Evolutionary conservation across 805 yeast species (phyloP).

Genomic region (Ogataea trehaloabstinens): DNA sequence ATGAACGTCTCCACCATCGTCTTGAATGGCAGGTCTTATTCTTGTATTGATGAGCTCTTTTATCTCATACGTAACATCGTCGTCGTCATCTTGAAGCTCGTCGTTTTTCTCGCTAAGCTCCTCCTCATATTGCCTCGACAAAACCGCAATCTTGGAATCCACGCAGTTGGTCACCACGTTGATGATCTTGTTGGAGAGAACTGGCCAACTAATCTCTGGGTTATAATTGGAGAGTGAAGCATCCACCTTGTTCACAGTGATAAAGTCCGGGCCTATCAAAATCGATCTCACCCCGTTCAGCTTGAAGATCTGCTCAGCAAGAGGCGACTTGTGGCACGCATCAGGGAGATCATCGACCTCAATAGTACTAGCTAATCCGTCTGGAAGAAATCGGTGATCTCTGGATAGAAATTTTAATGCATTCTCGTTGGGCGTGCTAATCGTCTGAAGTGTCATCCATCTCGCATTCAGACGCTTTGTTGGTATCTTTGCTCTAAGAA

Average conservation of each 20-base stretch:
- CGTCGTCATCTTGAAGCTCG: slow-evolving; percentile 53
- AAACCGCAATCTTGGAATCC: slow-evolving; percentile 27
- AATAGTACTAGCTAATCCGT: slow-evolving; percentile 40
- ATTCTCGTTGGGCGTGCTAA: slow-evolving; percentile 72
- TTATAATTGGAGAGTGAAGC: slow-evolving; percentile 27
- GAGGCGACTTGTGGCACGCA: slow-evolving; percentile 57
- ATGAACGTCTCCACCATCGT: slow-evolving; percentile 74
- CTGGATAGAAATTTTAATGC: slow-evolving; percentile 64
- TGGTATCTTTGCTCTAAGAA: neutral
- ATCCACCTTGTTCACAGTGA: slow-evolving; percentile 63
- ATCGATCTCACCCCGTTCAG: slow-evolving; percentile 64
- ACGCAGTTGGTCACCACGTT: slow-evolving; percentile 24
- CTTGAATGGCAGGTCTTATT: slow-evolving; percentile 71
- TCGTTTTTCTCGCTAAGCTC: slow-evolving; percentile 24
- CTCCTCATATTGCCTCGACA: slow-evolving; percentile 21
- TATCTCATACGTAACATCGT: slow-evolving; percentile 63
- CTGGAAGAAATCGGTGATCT: slow-evolving; percentile 46
- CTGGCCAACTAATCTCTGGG: slow-evolving; percentile 32
- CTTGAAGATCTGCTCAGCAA: slow-evolving; percentile 60
- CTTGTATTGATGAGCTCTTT: slow-evolving; percentile 68
- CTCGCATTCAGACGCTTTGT: slow-evolving; percentile 12
- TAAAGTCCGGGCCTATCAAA: slow-evolving; percentile 71
- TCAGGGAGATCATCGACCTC: slow-evolving; percentile 54
- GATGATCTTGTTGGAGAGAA: slow-evolving; percentile 26
- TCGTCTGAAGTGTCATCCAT: slow-evolving; percentile 35